phyloP scores from a whole-genome alignment of 805 yeast genomes.

The Saccharomycopsis sp. region DNA sequence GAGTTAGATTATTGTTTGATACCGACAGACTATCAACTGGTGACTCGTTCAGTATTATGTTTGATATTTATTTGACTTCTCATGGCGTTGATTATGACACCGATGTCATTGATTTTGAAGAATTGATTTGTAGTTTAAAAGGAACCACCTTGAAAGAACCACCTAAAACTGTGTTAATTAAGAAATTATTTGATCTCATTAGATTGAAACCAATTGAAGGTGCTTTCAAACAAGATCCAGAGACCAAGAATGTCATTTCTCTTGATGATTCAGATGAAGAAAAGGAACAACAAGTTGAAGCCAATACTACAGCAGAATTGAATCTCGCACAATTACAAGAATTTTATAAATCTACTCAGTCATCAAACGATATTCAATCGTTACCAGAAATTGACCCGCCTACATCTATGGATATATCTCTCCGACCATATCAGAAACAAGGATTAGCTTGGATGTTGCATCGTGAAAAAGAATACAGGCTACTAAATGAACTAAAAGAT shows the following conservation, averaged over 20 bases:
- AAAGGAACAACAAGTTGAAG: conserved; percentile 21
- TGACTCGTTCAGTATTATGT: conserved; percentile 62
- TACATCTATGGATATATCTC: conserved; percentile 36
- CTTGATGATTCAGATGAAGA: conserved; percentile 22
- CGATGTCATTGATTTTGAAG: conserved; percentile 22
- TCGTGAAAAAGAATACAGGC: conserved; percentile 58
- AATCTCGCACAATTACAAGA: conserved; percentile 67
- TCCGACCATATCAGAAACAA: conserved; percentile 76
- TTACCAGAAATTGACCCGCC: conserved; percentile 60
- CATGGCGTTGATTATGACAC: conserved; percentile 24
- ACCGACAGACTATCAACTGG: conserved; percentile 62
- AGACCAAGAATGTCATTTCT: conserved; percentile 19
- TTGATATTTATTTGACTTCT: conserved; percentile 55
- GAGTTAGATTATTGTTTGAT: conserved; percentile 51
- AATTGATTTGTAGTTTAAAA: conserved; percentile 23
- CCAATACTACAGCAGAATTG: conserved; percentile 27
- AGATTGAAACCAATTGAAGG: conserved; percentile 23
- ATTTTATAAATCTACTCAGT: conserved; percentile 67
- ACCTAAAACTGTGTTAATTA: conserved; percentile 48
- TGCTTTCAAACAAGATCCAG: conserved; percentile 24
- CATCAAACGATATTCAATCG: conserved; percentile 44
- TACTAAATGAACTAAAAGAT: too few species aligned
- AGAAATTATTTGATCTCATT: conserved; percentile 47
- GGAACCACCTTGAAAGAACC: conserved; percentile 22
- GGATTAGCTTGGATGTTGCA: conserved; percentile 89